Conservation (phyloP, 352 stramenopile species). For the Phytophthora syringae region DNA sequence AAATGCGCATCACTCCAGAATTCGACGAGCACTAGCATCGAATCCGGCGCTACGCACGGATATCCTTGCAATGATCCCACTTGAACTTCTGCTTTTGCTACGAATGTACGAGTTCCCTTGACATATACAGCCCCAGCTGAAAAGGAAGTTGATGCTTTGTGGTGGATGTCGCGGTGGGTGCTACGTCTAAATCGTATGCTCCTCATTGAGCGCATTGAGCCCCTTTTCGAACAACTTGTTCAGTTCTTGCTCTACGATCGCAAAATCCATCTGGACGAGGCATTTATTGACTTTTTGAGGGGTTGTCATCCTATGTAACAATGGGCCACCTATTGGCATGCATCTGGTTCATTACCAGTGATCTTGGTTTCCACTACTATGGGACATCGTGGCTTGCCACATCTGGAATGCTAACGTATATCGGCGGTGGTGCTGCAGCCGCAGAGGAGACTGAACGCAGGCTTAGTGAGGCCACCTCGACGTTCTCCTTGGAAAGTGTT, state of each 20-base stretch:
- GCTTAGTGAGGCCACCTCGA: slow-evolving; percentile 9
- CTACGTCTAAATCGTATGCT: slow-evolving; percentile 69
- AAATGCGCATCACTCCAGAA: background rate
- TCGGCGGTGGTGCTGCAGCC: slow-evolving; percentile 7
- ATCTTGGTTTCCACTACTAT: slow-evolving; percentile 45
- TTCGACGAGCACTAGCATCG: slow-evolving; percentile 7
- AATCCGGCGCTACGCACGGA: slow-evolving; percentile 47
- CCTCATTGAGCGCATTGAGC: slow-evolving; percentile 39
- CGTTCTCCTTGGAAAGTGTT: slow-evolving; percentile 24
- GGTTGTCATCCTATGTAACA: slow-evolving; percentile 54
- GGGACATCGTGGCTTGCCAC: slow-evolving; percentile 63
- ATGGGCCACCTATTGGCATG: slow-evolving; percentile 73
- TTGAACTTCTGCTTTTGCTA: slow-evolving; percentile 51
- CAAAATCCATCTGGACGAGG: slow-evolving; percentile 52
- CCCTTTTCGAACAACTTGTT: slow-evolving; percentile 54
- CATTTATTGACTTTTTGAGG: slow-evolving; percentile 50
- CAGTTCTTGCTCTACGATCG: slow-evolving; percentile 71
- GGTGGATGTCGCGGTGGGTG: slow-evolving; percentile 51
- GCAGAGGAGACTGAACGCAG: slow-evolving; percentile 5
- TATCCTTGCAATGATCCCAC: slow-evolving; percentile 49
- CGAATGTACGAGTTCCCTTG: slow-evolving; percentile 17
- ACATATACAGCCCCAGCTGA: background rate
- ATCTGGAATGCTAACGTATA: slow-evolving; percentile 54
- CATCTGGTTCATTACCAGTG: slow-evolving; percentile 59
- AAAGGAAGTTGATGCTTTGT: slow-evolving; percentile 10